phyloP scores from a whole-genome alignment of 2,329 filamentous ascomycete species.

The Akanthomyces lecanii region DNA sequence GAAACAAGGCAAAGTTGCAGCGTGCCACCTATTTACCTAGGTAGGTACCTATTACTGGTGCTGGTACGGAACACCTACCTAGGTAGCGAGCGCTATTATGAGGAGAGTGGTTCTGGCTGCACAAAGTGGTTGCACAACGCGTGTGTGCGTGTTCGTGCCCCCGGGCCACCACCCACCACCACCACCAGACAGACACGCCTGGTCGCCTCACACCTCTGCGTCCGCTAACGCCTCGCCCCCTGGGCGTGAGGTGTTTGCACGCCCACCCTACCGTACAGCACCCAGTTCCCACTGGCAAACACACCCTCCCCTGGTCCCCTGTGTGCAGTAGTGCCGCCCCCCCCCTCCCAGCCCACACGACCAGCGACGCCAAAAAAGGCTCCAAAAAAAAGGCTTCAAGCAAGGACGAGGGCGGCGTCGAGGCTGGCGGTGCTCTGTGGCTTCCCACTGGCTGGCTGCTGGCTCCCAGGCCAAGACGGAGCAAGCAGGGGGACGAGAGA shows the following conservation, averaged over 20 bases:
- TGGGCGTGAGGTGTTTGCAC: neutral
- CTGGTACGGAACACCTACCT: too few species aligned
- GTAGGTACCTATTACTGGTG: too few species aligned
- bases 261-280: neutral
- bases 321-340: constrained; percentile 2
- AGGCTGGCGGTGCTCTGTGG: neutral
- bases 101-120: neutral
- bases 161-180: neutral
- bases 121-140: neutral
- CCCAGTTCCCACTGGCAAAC: neutral
- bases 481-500: neutral
- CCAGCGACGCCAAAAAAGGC: neutral
- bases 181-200: neutral
- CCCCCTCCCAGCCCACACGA: constrained; percentile 1
- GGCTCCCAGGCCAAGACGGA: neutral
- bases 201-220: neutral
- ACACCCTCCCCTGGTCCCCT: neutral
- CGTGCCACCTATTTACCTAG: too few species aligned
- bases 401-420: constrained; percentile 1
- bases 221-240: neutral
- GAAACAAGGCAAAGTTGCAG: neutral
- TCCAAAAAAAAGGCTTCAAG: constrained; percentile 12
- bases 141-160: neutral
- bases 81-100: neutral
- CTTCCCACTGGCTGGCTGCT: neutral